A percentile compares a stretch with the other conserved stretches of the same genome.
phyloP scores from a whole-genome alignment of 352 stramenopile species.

The Phytophthora palmivora region DNA sequence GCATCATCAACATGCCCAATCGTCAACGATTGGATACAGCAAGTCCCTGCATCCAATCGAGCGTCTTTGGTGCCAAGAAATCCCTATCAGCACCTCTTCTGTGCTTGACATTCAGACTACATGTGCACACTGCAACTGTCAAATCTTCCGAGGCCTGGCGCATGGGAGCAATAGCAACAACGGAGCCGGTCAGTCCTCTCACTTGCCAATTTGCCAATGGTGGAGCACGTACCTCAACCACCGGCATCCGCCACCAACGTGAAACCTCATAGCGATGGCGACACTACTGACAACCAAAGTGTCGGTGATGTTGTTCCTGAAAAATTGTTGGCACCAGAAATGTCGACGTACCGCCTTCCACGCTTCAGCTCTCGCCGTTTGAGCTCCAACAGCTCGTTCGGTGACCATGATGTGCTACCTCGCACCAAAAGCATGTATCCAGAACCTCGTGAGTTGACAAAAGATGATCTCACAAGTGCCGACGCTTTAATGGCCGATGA shows the following conservation, averaged over 20 bases:
- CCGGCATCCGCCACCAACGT: no score
- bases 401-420: constrained; percentile 15
- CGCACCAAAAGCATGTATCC: constrained; percentile 44
- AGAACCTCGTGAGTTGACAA: constrained; percentile 32
- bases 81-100: no score
- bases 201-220: no score
- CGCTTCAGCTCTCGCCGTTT: constrained; percentile 40
- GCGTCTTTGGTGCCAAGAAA: constrained; percentile 15
- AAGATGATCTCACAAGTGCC: constrained; percentile 48
- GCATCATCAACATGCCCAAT: constrained; percentile 5
- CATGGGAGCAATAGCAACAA: no score
- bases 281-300: constrained; percentile 25
- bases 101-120: no score
- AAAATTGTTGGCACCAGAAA: constrained; percentile 24
- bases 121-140: no score
- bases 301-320: constrained; percentile 28
- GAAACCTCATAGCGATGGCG: no score
- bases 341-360: constrained; percentile 37
- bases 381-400: constrained; percentile 26
- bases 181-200: no score
- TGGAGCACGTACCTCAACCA: no score
- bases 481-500: constrained; percentile 60
- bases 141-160: no score
- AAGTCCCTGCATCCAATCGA: no score
- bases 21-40: constrained; percentile 17